Base-by-base conservation (phyloP, 2,329 filamentous ascomycete species). In the Colletotrichum sp. region DNA sequence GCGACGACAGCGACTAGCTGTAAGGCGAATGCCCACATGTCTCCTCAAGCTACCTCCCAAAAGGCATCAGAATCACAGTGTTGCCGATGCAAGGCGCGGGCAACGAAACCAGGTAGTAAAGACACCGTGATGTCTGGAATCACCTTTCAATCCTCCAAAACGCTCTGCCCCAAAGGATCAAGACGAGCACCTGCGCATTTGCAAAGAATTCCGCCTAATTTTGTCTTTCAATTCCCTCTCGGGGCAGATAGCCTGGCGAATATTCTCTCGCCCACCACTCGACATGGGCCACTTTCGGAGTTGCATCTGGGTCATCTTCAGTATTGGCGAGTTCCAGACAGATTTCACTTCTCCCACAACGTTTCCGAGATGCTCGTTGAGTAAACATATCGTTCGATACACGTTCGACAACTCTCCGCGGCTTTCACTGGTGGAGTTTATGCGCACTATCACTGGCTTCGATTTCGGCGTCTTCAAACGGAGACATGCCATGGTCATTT, bases 401-500 rank as follows among this genome's bases (percentile, higher is more conserved):
- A 11, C n/a, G 39, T 0, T n/a, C 5, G 1, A 44, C 2, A 0
- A 1, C 39, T 44, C 39, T 44, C 39, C n/a, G 3, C 39, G 5
- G 8, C 3, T 9, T 44, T 44, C 39, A 12, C 5, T 3, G 3
- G 39, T 44, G 1, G 5, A n/a, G 5, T 3, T 7, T 0, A 12
- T n/a, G 39, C 19, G 3, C 6, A n/a, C 9, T 49, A n/a, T 49
- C 39, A 49, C 3, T n/a, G 5, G 19, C 39, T 49, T 49, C 39
- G 19, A 49, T 12, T 4, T 49, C 9, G 5, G 6, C 39, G 9
- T n/a, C 39, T 49, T 49, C 39, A 1, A n/a, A 49, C 3, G 1
- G 19, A 49, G 39, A 49, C 39, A n/a, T 49, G 39, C 19, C 9
- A n/a, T 12, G 39, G 1, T n/a, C 19, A n/a, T n/a, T n/a, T 12